These are phyloP conservation scores for Ceratocystis harringtonii DNA, from an alignment of 2,329 filamentous ascomycete species.

Conservation along the genomic window DNA sequence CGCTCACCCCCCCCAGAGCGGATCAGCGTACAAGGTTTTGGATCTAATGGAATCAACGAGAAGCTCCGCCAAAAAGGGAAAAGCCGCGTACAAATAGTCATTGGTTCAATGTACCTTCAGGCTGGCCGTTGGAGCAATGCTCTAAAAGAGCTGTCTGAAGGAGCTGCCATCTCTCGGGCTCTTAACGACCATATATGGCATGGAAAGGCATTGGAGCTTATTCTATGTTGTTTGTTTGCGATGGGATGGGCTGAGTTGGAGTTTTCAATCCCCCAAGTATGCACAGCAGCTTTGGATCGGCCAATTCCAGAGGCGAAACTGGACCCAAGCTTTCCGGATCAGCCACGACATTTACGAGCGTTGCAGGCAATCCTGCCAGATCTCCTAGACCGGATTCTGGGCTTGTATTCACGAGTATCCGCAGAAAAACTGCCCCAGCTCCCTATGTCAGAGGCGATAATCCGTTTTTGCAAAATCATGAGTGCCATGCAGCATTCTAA, in stretches of 20 bases:
- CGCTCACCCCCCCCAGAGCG: conserved; percentile 39
- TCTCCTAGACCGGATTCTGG: conserved; percentile 57
- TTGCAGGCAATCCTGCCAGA: conserved; percentile 52
- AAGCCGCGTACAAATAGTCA: conserved; percentile 60
- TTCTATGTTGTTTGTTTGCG: conserved; percentile 67
- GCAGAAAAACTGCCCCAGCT: conserved; percentile 57
- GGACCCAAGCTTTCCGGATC: conserved; percentile 26
- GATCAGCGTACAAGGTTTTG: conserved; percentile 57
- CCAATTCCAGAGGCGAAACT: conserved; percentile 27
- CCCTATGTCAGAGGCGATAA: conserved; percentile 55
- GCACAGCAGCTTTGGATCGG: conserved; percentile 37
- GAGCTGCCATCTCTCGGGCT: conserved; percentile 58
- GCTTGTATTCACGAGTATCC: conserved; percentile 55
- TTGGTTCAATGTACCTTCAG: conserved; percentile 76
- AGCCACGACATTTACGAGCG: conserved; percentile 39
- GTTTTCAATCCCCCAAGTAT: conserved; percentile 56
- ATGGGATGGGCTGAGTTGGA: conserved; percentile 72
- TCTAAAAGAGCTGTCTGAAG: conserved; percentile 66
- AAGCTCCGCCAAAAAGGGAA: conserved; percentile 67
- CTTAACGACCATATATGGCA: conserved; percentile 94
- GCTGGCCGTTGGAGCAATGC: conserved; percentile 85
- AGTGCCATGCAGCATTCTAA: conserved; percentile 50
- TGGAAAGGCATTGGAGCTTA: conserved; percentile 82
- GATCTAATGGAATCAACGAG: conserved; percentile 55
- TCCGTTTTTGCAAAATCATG: conserved; percentile 58